Evolutionary conservation across 2,329 filamentous ascomycete species (phyloP).

Genomic region (Microdochium paspali): DNA sequence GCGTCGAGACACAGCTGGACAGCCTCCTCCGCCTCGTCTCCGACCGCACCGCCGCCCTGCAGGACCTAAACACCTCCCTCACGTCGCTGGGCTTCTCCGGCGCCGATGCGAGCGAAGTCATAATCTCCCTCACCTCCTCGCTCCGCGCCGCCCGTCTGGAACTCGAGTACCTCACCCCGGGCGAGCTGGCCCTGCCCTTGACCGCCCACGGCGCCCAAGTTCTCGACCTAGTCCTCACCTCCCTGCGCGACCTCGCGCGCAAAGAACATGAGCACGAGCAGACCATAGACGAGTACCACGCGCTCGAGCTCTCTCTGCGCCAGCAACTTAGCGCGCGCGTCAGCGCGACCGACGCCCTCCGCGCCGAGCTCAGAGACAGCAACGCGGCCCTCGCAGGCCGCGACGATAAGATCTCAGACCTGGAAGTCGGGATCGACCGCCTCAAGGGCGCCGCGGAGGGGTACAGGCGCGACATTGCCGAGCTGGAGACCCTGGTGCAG

Average conservation of each 20-base stretch:
- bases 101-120: conserved; percentile 34
- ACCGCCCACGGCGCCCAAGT: conserved; percentile 43
- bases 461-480: conserved; percentile 43
- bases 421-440: conserved; percentile 38
- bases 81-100: conserved; percentile 40
- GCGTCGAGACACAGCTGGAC: conserved; percentile 32
- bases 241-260: conserved; percentile 38
- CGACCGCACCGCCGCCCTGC: conserved; percentile 37
- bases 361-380: conserved; percentile 25
- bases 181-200: conserved; percentile 44
- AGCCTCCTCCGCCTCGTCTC: conserved; percentile 33
- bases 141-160: conserved; percentile 50
- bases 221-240: conserved; percentile 41
- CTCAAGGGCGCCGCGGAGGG: conserved; percentile 41
- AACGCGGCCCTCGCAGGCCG: conserved; percentile 24
- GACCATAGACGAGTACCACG: conserved; percentile 51
- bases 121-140: conserved; percentile 34
- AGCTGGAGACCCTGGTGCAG: conserved; percentile 42
- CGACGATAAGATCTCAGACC: conserved; percentile 30
- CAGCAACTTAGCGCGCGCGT: conserved; percentile 46
- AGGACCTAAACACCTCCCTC: conserved; percentile 34
- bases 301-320: conserved; percentile 43
- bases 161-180: conserved; percentile 52
- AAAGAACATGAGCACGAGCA: conserved; percentile 37
- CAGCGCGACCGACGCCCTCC: conserved; percentile 37